Base-by-base conservation (phyloP, 495 filamentous ascomycete genomes). In the Penicillium simplicissimum region DNA sequence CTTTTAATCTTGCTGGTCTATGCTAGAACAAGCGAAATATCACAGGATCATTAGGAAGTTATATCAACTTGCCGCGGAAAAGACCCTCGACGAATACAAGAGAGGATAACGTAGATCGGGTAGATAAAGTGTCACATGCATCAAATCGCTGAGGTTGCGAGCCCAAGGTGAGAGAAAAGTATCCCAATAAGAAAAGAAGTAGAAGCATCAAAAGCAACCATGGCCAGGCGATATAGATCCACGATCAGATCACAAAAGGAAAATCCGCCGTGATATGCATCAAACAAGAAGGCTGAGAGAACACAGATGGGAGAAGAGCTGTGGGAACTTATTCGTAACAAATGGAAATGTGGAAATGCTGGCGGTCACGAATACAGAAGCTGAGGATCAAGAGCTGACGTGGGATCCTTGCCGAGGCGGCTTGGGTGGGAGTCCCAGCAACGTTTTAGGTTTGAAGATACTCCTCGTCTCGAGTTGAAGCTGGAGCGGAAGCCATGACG, bases 181-280 rank as follows among this genome's bases (percentile, higher is more conserved):
- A 64, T 67, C 65, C 67, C 59, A 67, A 67, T 70, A 60, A 58
- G 52, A 31, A 25, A 57, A 57, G 38, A 37, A 63, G 56, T 17
- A 52, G 59, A 52, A 34, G 15, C 43, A 56, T 43, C 33, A 31
- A 56, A 19, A 55, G 9, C 42, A 59, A 55, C 42, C 51, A 56
- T 34, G 19, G 61, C 55, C 60, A 48, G 38, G 64, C 49, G 62
- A 62, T 59, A 63, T 34, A 31, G 59, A n/a, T 49, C 45, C 25
- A 59, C 43, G 23, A 51, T 36, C 36, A 51, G 56, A 43, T 61
- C 31, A 38, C n/a, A 66, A 49, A 25, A 45, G 19, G 35, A 34
- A 61, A 42, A 67, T 59, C 64, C 64, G 62, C 67, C 67, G 52
- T 59, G 51, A 40, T 58, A 71, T 71, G 69, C 69, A 71, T 61